Conservation (phyloP, 495 filamentous ascomycete species). For the Daldinia grandis region DNA sequence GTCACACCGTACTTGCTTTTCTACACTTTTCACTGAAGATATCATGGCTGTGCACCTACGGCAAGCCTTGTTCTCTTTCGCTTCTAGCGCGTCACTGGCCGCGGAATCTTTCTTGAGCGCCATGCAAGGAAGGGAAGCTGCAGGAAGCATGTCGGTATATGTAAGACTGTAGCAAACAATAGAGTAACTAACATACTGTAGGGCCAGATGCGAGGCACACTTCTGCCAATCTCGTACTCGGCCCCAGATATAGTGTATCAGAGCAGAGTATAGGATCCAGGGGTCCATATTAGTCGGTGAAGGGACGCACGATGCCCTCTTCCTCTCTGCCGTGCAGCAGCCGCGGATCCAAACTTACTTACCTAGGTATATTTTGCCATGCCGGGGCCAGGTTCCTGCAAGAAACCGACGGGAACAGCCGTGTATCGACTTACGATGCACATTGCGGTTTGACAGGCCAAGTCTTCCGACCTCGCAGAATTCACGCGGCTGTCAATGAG, state of each 20-base stretch:
- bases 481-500: conserved; percentile 6
- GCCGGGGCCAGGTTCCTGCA: conserved; percentile 9
- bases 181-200: conserved; percentile 11
- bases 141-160: conserved; percentile 19
- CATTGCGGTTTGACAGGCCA: background rate
- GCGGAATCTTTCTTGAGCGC: background rate
- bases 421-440: conserved; percentile 12
- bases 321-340: conserved; percentile 1
- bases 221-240: conserved; percentile 24
- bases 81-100: conserved; percentile 7
- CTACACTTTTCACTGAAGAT: conserved; percentile 11
- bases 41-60: conserved; percentile 8
- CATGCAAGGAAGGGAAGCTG: conserved; percentile 31
- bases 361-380: background rate
- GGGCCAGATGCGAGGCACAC: conserved; percentile 12
- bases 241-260: conserved; percentile 4
- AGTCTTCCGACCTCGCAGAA: conserved; percentile 6
- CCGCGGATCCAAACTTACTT: conserved; percentile 1
- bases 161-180: conserved; percentile 28
- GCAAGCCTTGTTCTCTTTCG: conserved; percentile 5
- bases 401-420: conserved; percentile 6
- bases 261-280: background rate
- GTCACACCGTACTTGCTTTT: conserved; percentile 27
- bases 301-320: conserved; percentile 1
- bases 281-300: conserved; percentile 24